Percentiles rank a stretch among this genome's conserved stretches.
phyloP scores from a whole-genome alignment of 805 yeast genomes.

The Kregervanrija delftensis region DNA sequence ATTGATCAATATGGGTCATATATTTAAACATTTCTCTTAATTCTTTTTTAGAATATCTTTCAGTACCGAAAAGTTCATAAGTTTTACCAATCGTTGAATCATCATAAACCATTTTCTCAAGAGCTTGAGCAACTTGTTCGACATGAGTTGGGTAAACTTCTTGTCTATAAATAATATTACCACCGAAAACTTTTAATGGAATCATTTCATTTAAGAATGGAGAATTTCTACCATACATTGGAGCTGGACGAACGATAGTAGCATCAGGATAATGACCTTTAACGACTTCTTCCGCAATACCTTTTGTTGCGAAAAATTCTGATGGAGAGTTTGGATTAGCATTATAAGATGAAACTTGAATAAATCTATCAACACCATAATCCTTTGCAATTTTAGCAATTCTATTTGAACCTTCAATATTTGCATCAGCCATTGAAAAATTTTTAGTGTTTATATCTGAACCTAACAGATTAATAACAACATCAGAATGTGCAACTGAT shows the following conservation, averaged over 20 bases:
- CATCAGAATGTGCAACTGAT: slow-evolving; percentile 72
- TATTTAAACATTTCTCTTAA: slow-evolving; percentile 64
- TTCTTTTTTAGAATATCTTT: slow-evolving; percentile 52
- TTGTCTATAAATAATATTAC: slow-evolving; percentile 59
- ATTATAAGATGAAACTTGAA: slow-evolving; percentile 76
- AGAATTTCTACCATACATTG: slow-evolving; percentile 72
- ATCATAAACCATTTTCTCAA: slow-evolving; percentile 73
- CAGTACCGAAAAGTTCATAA: slow-evolving; percentile 71
- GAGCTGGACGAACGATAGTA: slow-evolving; percentile 82
- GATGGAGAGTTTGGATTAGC: slow-evolving; percentile 66
- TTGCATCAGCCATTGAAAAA: slow-evolving; percentile 76
- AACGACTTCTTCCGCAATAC: slow-evolving; percentile 67
- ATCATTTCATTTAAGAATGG: slow-evolving; percentile 54
- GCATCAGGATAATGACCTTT: slow-evolving; percentile 62
- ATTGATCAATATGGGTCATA: slow-evolving; percentile 29
- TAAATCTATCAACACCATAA: slow-evolving; percentile 62
- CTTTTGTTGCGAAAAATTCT: slow-evolving; percentile 73
- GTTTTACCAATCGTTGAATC: slow-evolving; percentile 74
- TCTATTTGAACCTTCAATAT: slow-evolving; percentile 72
- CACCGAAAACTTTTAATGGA: slow-evolving; percentile 50
- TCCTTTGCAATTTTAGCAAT: slow-evolving; percentile 67
- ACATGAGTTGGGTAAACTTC: slow-evolving; percentile 73
- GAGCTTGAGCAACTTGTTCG: slow-evolving; percentile 68
- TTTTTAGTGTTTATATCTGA: slow-evolving; percentile 71
- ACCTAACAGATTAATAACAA: slow-evolving; percentile 76